phyloP scores from a whole-genome alignment of 495 filamentous ascomycete species.

The Aspergillus avenaceus region DNA sequence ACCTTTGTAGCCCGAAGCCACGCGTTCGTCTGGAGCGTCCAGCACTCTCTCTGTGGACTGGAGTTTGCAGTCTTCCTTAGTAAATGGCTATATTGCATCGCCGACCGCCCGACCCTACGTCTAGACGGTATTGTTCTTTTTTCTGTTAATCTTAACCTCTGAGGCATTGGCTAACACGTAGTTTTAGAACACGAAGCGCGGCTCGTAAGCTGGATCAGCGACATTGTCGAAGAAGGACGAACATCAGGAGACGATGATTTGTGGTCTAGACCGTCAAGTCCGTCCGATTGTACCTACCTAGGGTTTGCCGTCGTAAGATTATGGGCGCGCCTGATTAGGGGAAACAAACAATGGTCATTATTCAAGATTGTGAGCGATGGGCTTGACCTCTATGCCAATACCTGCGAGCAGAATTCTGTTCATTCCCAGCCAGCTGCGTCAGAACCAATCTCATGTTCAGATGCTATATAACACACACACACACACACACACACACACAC shows the following conservation, averaged over 20 bases:
- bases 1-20: conserved; percentile 27
- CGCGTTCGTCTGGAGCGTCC: conserved; percentile 31
- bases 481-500: too few relatives aligned
- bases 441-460: neutral
- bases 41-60: conserved; percentile 32
- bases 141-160: too few relatives aligned
- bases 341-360: conserved; percentile 18
- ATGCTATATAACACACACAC: neutral
- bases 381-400: conserved; percentile 16
- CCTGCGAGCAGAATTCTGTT: neutral
- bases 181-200: conserved; percentile 18
- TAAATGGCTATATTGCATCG: conserved; percentile 30
- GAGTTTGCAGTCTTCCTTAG: conserved; percentile 32
- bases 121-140: conserved; percentile 20
- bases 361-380: conserved; percentile 12
- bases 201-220: conserved; percentile 14
- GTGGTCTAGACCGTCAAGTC: neutral
- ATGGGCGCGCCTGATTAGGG: conserved; percentile 17
- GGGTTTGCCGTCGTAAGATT: conserved; percentile 13
- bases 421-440: too few relatives aligned
- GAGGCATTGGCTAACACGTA: too few relatives aligned
- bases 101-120: neutral
- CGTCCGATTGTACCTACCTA: conserved; percentile 9
- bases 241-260: conserved; percentile 15
- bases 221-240: conserved; percentile 21